Percentiles rank a stretch among this genome's conserved stretches.
These are phyloP conservation scores for Cucurbita ficifolia DNA, from an alignment of 306 rosid species.

Conservation along the genomic window DNA sequence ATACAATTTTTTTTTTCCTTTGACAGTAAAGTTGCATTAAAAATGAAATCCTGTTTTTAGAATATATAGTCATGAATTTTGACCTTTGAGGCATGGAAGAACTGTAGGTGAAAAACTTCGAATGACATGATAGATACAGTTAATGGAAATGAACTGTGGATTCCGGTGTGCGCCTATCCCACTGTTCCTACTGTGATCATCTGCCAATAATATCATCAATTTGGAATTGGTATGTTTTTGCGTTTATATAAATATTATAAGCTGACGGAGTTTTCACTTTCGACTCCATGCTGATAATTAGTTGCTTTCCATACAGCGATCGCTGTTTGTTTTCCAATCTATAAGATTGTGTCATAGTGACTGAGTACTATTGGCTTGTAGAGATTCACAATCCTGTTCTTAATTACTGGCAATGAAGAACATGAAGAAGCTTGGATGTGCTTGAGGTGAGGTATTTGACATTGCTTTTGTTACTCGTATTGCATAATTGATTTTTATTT, in stretches of 20 bases:
- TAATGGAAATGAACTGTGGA: neutral
- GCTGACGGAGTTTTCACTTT: neutral
- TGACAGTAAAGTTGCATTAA: too few species aligned
- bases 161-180: too few species aligned
- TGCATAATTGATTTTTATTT: neutral
- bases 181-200: neutral
- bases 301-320: neutral
- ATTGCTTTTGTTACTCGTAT: conserved; percentile 8
- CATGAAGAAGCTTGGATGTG: conserved; percentile 57
- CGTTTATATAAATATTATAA: neutral
- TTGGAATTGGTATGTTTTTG: neutral
- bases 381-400: conserved; percentile 60
- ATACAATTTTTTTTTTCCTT: neutral
- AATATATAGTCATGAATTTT: neutral
- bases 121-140: neutral
- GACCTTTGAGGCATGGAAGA: neutral
- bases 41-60: neutral
- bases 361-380: neutral
- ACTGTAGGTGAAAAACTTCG: neutral
- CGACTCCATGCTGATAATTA: neutral
- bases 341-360: neutral
- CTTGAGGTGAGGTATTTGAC: conserved; percentile 45
- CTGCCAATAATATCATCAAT: neutral
- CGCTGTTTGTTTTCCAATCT: neutral
- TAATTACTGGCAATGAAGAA: conserved; percentile 58